A percentile compares a stretch with the other conserved stretches of the same genome.
These are phyloP conservation scores for Aeschynomene evenia DNA, from an alignment of 306 rosid species.

Conservation along the genomic window DNA sequence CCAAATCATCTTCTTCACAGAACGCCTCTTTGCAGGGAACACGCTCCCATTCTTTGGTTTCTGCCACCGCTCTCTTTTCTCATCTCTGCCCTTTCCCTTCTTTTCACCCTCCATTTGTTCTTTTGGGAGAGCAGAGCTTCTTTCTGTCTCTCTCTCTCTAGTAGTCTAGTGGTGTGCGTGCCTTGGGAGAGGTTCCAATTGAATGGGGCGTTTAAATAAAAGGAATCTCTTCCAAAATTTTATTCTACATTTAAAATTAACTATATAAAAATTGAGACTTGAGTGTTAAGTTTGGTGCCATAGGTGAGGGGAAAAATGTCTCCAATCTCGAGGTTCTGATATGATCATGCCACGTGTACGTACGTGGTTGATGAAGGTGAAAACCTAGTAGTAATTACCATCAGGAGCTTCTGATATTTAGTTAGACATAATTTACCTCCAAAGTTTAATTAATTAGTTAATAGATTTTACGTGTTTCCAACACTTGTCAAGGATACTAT, in stretches of 20 bases:
- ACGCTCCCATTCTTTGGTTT: slow-evolving; percentile 34
- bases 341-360: no score
- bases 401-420: no score
- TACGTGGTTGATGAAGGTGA: no score
- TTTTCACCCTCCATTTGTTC: slow-evolving; percentile 7
- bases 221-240: neutral
- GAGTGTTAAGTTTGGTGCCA: neutral
- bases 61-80: slow-evolving; percentile 7
- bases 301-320: no score
- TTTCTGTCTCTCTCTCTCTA: neutral
- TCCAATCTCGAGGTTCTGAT: neutral
- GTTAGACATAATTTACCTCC: no score
- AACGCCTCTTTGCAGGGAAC: slow-evolving; percentile 25
- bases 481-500: no score
- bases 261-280: neutral
- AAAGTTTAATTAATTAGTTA: no score
- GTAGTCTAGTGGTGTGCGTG: neutral
- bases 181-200: neutral
- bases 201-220: no score
- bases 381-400: no score
- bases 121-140: neutral
- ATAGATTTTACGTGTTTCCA: no score
- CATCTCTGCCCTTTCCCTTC: neutral
- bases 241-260: no score
- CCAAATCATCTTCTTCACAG: slow-evolving; percentile 37